Evolutionary conservation across 2,329 filamentous ascomycete genomes (phyloP), one percentile per base, ranked within the genome.

Genomic region (Neonectria magnoliae): DNA sequence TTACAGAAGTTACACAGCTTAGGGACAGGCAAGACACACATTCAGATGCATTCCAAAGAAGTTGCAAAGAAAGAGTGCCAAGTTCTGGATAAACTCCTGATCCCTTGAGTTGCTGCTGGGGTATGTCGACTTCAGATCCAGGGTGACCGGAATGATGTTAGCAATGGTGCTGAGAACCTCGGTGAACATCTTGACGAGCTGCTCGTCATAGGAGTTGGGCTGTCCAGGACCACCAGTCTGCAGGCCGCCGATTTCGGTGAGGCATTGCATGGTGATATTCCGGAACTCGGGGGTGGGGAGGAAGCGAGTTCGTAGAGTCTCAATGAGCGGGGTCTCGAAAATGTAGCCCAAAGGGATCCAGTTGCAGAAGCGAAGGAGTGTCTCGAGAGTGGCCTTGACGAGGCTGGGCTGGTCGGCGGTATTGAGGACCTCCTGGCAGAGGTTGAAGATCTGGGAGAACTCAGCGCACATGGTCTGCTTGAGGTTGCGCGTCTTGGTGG

Each of bases 271-370:
- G 1, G 96, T 98, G 73, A 98, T 89, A 79, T 99, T 99, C 63
- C 97, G 92, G 82, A 98, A 99, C 75, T 98, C 95, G 42, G 94
- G 94, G 29, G 93, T 90, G 73, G 97, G 93, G 63, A 99, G 86
- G 81, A 99, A 99, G 57, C 96, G 90, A 62, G 91, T 97, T 71
- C 96, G 90, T 66, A 99, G 84, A 0, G 95, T 98, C 76, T 97
- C 94, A 80, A 99, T 98, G 69, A 99, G 90, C 38, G 93, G 90
- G 0, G 95, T 99, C 85, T 99, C 96, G 81, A 99, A 99, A 73
- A 99, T 98, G 81, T 98, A 99, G 62, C 97, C 96, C 42, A 99
- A 84, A 0, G 96, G 96, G 62, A 99, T 99, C 96, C 96, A 99
- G 85, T 98, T 98, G 79, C 97, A 92, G 81, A 99, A 99, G 64